phyloP scores from a whole-genome alignment of 768 basidiomycete species.

The Rhizopogon vinicolor region DNA sequence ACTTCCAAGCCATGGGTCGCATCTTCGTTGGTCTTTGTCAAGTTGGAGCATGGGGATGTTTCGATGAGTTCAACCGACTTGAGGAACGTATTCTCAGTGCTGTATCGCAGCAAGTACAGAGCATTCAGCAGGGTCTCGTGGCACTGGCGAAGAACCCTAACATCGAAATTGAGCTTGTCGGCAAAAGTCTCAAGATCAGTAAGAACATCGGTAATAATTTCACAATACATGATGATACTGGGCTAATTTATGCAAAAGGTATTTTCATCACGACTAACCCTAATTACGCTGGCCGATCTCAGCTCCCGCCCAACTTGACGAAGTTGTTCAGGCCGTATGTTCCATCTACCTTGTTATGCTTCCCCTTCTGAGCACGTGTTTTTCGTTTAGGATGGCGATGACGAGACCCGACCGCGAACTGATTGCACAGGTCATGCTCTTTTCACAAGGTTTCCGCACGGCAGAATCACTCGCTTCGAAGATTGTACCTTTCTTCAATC shows the following conservation, averaged over 20 bases:
- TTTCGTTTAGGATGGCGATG: slow-evolving; percentile 85
- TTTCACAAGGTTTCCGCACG: slow-evolving; percentile 98
- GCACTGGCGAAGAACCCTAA: slow-evolving; percentile 77
- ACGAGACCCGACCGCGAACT: slow-evolving; percentile 96
- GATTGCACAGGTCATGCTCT: slow-evolving; percentile 98
- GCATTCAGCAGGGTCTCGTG: slow-evolving; percentile 94
- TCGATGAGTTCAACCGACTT: slow-evolving; percentile 96
- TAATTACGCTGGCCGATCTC: slow-evolving; percentile 96
- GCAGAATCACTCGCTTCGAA: slow-evolving; percentile 97
- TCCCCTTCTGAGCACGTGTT: slow-evolving; percentile 7
- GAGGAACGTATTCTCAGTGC: slow-evolving; percentile 98
- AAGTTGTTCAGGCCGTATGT: slow-evolving; percentile 91
- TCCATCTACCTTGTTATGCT: background rate
- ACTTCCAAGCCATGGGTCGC: slow-evolving; percentile 99
- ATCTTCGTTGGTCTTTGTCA: slow-evolving; percentile 99
- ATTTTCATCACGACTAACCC: slow-evolving; percentile 99
- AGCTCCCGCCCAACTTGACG: slow-evolving; percentile 80
- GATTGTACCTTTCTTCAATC: slow-evolving; percentile 98
- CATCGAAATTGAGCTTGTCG: slow-evolving; percentile 92
- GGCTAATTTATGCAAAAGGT: slow-evolving; percentile 38
- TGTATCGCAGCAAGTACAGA: slow-evolving; percentile 98
- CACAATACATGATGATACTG: background rate
- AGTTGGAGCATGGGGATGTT: slow-evolving; percentile 99
- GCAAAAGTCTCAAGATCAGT: slow-evolving; percentile 90
- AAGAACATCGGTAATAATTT: slow-evolving; percentile 73